Conservation (phyloP, 768 basidiomycete species). For the Sporobolomyces pararoseus region DNA sequence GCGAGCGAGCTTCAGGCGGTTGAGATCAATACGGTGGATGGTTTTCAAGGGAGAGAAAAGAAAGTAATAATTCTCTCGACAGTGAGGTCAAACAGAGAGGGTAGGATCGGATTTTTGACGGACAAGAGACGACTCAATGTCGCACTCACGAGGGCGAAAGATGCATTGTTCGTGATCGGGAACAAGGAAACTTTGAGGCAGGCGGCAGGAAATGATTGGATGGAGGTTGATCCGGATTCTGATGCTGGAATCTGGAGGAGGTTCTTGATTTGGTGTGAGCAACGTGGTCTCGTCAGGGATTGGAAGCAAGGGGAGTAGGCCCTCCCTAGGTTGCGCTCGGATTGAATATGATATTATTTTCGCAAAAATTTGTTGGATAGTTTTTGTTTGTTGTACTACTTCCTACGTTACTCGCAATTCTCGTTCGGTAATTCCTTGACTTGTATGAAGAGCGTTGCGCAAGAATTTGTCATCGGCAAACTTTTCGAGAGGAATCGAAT, state of each 20-base stretch:
- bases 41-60: slow-evolving; percentile 91
- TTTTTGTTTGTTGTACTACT: neutral
- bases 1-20: slow-evolving; percentile 71
- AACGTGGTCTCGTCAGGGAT: slow-evolving; percentile 21
- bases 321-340: too few relatives aligned
- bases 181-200: slow-evolving; percentile 47
- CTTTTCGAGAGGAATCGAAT: too few relatives aligned
- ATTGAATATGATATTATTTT: too few relatives aligned
- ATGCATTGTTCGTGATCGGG: slow-evolving; percentile 77
- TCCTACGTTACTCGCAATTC: too few relatives aligned
- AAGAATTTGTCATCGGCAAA: too few relatives aligned
- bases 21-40: slow-evolving; percentile 89
- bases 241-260: slow-evolving; percentile 29
- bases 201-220: slow-evolving; percentile 30
- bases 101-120: slow-evolving; percentile 81
- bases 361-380: too few relatives aligned
- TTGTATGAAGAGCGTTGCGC: too few relatives aligned
- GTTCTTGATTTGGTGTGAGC: slow-evolving; percentile 32
- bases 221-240: slow-evolving; percentile 24
- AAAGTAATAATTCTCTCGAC: slow-evolving; percentile 88
- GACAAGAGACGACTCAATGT: slow-evolving; percentile 84
- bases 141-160: slow-evolving; percentile 79
- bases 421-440: too few relatives aligned
- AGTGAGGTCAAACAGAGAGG: slow-evolving; percentile 71
- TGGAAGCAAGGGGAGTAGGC: neutral